Evolutionary conservation across 108 stramenopile genomes (phyloP).

Genomic region (Fragilariopsis cylindrus): DNA sequence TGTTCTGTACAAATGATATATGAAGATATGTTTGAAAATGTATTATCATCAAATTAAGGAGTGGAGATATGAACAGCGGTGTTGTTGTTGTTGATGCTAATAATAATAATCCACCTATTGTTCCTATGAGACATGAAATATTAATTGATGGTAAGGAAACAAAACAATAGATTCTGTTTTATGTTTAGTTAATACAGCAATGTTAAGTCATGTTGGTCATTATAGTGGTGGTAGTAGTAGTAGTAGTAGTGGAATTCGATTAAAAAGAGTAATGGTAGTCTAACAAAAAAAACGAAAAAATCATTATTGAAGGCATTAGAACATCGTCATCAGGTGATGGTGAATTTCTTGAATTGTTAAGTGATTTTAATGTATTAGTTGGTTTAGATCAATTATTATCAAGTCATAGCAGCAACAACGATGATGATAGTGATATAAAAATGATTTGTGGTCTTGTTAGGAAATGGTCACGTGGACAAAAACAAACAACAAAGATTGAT

Average conservation of each 20-base stretch:
- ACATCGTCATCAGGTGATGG: conserved; percentile 15
- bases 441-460: conserved; percentile 57
- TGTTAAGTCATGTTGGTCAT: conserved; percentile 68
- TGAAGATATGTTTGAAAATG: conserved; percentile 53
- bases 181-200: conserved; percentile 80
- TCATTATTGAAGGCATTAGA: conserved; percentile 58
- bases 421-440: conserved; percentile 46
- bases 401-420: neutral
- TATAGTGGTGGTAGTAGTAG: conserved; percentile 51
- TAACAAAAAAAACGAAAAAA: conserved; percentile 74
- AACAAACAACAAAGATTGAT: conserved; percentile 53
- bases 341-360: conserved; percentile 49
- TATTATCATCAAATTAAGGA: neutral
- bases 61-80: neutral
- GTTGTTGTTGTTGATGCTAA: neutral
- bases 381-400: conserved; percentile 56
- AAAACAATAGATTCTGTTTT: conserved; percentile 72
- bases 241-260: conserved; percentile 30
- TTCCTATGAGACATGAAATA: conserved; percentile 49
- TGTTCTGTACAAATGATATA: conserved; percentile 86
- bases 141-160: conserved; percentile 78
- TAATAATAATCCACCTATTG: conserved; percentile 28
- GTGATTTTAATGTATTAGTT: conserved; percentile 70
- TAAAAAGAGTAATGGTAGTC: conserved; percentile 60
- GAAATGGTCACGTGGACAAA: conserved; percentile 79